A percentile compares a stretch with the other conserved stretches of the same genome.
phyloP scores from a whole-genome alignment of 352 stramenopile genomes.

The Aphanomyces euteiches region DNA sequence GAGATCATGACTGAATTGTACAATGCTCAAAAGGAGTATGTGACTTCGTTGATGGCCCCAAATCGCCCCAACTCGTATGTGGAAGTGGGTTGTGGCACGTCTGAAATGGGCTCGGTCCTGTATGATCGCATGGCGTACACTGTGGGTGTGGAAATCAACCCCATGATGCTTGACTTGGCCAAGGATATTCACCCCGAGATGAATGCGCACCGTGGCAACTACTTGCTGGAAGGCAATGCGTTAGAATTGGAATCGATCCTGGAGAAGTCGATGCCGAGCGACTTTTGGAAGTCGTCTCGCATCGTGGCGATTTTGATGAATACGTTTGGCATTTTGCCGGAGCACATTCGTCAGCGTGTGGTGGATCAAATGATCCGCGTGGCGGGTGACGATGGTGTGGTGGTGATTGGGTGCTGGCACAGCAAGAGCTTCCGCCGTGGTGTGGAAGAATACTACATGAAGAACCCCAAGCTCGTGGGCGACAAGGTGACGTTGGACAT shows the following conservation, averaged over 20 bases:
- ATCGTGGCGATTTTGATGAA: conserved; percentile 30
- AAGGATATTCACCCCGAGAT: conserved; percentile 22
- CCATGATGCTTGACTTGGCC: conserved; percentile 23
- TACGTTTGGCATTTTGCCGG: conserved; percentile 30
- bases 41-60: conserved; percentile 6
- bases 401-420: conserved; percentile 31
- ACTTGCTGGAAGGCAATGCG: conserved; percentile 28
- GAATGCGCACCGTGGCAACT: conserved; percentile 21
- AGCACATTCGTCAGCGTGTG: conserved; percentile 28
- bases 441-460: conserved; percentile 33
- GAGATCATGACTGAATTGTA: conserved; percentile 26
- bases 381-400: conserved; percentile 25
- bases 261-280: background rate
- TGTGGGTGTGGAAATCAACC: conserved; percentile 29
- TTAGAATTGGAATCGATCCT: conserved; percentile 20
- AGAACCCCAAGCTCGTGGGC: conserved; percentile 24
- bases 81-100: conserved; percentile 30
- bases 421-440: conserved; percentile 20
- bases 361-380: conserved; percentile 19
- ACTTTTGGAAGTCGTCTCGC: conserved; percentile 28
- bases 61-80: conserved; percentile 25
- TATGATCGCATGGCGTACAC: conserved; percentile 23
- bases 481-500: conserved; percentile 29
- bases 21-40: conserved; percentile 25
- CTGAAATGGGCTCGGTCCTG: conserved; percentile 26